Evolutionary conservation across 2,329 filamentous ascomycete species (phyloP), one percentile per base, ranked within the genome.

Genomic region (Cladorrhinum sp.): DNA sequence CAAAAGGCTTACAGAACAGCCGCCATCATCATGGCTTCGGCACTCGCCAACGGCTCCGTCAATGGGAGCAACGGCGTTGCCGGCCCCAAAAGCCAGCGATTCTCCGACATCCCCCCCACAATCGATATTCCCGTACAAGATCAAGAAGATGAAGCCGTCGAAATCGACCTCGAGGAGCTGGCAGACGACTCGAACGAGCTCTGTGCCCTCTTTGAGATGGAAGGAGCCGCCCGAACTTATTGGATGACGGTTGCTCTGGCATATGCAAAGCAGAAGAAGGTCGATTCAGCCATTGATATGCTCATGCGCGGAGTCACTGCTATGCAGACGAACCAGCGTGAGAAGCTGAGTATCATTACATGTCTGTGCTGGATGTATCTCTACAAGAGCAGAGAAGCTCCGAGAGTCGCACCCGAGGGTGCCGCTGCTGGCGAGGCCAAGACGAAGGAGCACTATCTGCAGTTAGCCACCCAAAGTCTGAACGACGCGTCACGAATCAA

Each of bases 201-300:
- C 4, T 99, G 95, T 75, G 95, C 91, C 27, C 83, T 99, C 55
- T 86, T 99, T 65, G 93, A 99, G 77, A 96, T 95, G 71, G 96
- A 99, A 75, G 87, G 89, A 70, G 93, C 92, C 16, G 89, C 91
- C 38, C 92, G 93, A 70, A 91, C 88, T 56, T 96, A 96, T 68
- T 99, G 96, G 96, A 93, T 99, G 81, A 93, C 92, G n/a, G 95
- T 98, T 66, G 91, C 96, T 48, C 82, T 98, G 61, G 93, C 93
- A 52, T 99, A 99, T 72, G 93, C 95, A 45, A 99, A 98, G 78
- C 92, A 96, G 77, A 88, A 89, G 72, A 96, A 96, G 77, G 85
- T 95, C 64, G 93, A 97, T 72, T 90, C 95, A 77, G 85, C 86
- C 60, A 88, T 89, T 68, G 86, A 89, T 74, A 87, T 88, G 79